Evolutionary conservation across 768 basidiomycete genomes (phyloP).

Genomic region (Boletus tylopilopsis): DNA sequence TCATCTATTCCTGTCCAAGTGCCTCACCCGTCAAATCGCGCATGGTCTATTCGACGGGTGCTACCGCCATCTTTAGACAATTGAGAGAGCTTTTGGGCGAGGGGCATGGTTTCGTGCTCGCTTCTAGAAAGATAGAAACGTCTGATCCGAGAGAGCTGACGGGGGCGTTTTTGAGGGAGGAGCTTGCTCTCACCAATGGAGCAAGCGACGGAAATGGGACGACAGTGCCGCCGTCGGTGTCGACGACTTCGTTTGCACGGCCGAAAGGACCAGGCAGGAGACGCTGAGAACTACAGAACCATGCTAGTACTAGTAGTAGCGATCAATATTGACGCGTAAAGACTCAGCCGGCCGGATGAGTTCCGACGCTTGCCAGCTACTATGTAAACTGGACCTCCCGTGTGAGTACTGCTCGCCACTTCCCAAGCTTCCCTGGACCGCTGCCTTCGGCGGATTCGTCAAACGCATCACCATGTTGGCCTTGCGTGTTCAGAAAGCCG

Average conservation of each 20-base stretch:
- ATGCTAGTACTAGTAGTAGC: background rate
- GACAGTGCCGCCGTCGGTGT: slow-evolving; percentile 11
- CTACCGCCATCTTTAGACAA: slow-evolving; percentile 49
- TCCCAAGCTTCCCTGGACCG: background rate
- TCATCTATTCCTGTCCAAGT: slow-evolving; percentile 90
- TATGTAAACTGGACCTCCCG: background rate
- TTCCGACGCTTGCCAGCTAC: slow-evolving; percentile 14
- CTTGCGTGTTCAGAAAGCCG: slow-evolving; percentile 11
- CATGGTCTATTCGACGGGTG: slow-evolving; percentile 85
- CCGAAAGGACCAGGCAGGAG: slow-evolving; percentile 68
- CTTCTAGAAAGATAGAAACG: slow-evolving; percentile 73
- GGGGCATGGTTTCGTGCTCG: slow-evolving; percentile 38
- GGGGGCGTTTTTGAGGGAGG: slow-evolving; percentile 55
- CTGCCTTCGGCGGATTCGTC: background rate
- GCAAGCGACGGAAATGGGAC: slow-evolving; percentile 6
- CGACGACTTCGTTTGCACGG: slow-evolving; percentile 55
- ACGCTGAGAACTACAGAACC: slow-evolving; percentile 23
- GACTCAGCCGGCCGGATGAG: slow-evolving; percentile 16
- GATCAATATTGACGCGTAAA: no score
- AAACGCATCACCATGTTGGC: slow-evolving; percentile 20
- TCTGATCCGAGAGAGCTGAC: slow-evolving; percentile 74
- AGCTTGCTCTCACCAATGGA: slow-evolving; percentile 41
- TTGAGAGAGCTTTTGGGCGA: slow-evolving; percentile 51
- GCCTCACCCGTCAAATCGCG: slow-evolving; percentile 76
- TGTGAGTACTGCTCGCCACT: no score